Base-by-base conservation (phyloP, 306 rosid species). In the Prunus salicina region DNA sequence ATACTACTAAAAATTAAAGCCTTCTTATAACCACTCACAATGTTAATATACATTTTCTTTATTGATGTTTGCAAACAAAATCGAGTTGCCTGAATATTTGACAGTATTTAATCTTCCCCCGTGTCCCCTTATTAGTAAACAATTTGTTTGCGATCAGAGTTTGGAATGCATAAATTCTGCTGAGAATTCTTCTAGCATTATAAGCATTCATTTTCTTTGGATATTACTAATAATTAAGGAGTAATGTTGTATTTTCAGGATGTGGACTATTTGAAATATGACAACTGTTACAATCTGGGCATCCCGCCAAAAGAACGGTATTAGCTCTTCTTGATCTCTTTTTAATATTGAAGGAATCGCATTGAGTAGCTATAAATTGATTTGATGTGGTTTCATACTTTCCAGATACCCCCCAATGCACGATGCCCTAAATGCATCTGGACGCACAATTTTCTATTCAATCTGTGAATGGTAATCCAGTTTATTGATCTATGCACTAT, bases 391-490 rank as follows among this genome's bases (percentile, higher is more conserved):
- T 76, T 79, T 65, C 22, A 47, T 84, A 70, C 56, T 55, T 79
- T 88, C 78, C 92, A 95, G 99, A 71, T 95, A 84, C 84, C 97
- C 99, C 53, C 97, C 96, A 41, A 95, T 95, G 99, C 91, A 96
- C n/a, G 89, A 90, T 74, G 97, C 99, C 69, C 86, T 95, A 67
- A 90, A 88, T 74, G 79, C 77, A 34, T 88, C 96, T 55, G 91
- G 93, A 57, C 89, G 74, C 34, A 64, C 77, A 50, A 88, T 95
- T 53, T 92, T 92, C 88, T 95, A 95, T 81, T 95, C 99, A 32
- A 6, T 92, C 28, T 88, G 96, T 78, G 97, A 95, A 77, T 95
- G 98, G 98, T 95, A 92, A 79, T 78, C 56, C 79, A 71, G 45
- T 28, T 32, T 64, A 50, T 79, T 57, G 34, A 64, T 78, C 72